Evolutionary conservation across 768 basidiomycete genomes (phyloP).

Genomic region (Omphalotus guepiniiformis): DNA sequence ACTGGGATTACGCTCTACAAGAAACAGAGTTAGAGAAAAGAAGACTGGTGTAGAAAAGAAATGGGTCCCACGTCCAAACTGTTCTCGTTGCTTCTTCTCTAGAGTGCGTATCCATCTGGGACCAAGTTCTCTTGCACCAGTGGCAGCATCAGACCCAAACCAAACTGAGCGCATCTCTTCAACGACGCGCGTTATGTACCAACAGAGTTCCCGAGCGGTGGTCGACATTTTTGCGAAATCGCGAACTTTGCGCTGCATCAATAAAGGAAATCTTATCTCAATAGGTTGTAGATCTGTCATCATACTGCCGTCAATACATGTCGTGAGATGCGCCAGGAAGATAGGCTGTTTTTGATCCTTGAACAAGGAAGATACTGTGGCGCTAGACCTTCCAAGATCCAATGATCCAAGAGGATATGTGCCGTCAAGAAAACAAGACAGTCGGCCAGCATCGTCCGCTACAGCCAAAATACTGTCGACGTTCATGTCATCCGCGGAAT

Average conservation of each 20-base stretch:
- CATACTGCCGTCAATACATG: conserved; percentile 20
- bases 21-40: conserved; percentile 11
- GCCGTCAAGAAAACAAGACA: conserved; percentile 73
- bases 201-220: conserved; percentile 62
- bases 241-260: conserved; percentile 51
- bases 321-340: conserved; percentile 46
- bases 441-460: conserved; percentile 50
- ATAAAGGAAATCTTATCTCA: conserved; percentile 51
- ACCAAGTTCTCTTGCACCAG: conserved; percentile 69
- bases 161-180: conserved; percentile 71
- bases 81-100: conserved; percentile 58
- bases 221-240: conserved; percentile 72
- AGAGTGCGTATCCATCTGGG: conserved; percentile 67
- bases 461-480: conserved; percentile 62
- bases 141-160: conserved; percentile 64
- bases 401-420: conserved; percentile 65
- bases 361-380: conserved; percentile 32
- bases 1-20: conserved; percentile 53
- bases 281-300: conserved; percentile 34
- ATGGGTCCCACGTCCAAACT: conserved; percentile 56
- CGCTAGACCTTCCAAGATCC: conserved; percentile 25
- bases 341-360: conserved; percentile 44
- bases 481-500: conserved; percentile 49
- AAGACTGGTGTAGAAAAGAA: conserved; percentile 4
- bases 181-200: conserved; percentile 66